Evolutionary conservation across 306 rosid genomes (phyloP), one percentile per base, ranked within the genome.

Genomic region (Bauhinia variegata): DNA sequence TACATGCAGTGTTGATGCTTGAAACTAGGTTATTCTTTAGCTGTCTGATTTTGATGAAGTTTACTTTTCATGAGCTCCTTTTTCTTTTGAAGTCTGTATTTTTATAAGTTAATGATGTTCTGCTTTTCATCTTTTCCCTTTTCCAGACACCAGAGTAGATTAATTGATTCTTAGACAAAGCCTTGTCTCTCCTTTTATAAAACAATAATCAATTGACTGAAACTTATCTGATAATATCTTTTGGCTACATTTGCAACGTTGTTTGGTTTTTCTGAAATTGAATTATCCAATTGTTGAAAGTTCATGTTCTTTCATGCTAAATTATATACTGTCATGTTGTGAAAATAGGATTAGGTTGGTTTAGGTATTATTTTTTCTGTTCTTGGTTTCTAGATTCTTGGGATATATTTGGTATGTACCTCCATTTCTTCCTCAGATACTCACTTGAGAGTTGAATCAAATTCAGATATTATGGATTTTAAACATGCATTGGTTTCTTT

Each of bases 381-480:
- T 18, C 19, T 54, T 72, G 51, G 44, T 63, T 50, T 11, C 74
- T 51, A 17, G 23, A 54, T 44, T 42, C 19, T 19, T 54, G 47
- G 47, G 23, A 54, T 55, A 49, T 57, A 30, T 71, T 68, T 3
- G 64, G 52, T 46, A 60, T 15, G 49, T 42, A 32, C 58, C 36
- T 58, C 46, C 49, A 31, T 46, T 54, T 78, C 65, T 59, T 63
- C 37, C 54, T 43, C 51, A 30, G 12, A 42, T 54, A 55, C 46
- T 50, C 49, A 42, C 60, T 70, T 43, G 30, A 50, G 60, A 48
- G 42, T 46, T 55, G 55, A 57, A 54, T 49, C 46, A 65, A 72
- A 55, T 60, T 47, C 28, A 65, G 50, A 63, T 58, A n/a, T 67
- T 48, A 67, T 56, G 67, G 46, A 78, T 75, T 76, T 51, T 54